These are phyloP conservation scores for Phytophthora tubulina DNA, from an alignment of 352 stramenopile genomes.

Conservation along the genomic window DNA sequence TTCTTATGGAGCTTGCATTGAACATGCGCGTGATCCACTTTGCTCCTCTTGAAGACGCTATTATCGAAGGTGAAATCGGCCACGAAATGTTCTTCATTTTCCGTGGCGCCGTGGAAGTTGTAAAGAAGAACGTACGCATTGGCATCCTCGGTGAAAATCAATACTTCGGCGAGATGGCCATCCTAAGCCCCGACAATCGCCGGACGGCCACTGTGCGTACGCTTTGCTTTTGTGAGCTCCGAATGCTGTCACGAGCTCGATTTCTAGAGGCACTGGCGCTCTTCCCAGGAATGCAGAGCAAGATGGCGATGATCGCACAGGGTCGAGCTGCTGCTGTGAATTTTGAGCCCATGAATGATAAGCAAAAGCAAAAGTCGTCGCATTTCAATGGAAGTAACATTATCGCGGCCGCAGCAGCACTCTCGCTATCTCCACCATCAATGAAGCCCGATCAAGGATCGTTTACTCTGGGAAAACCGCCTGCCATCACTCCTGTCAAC, in stretches of 20 bases:
- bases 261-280: constrained; percentile 64
- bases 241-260: constrained; percentile 64
- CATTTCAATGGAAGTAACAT: constrained; percentile 26
- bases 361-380: constrained; percentile 30
- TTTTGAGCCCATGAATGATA: constrained; percentile 26
- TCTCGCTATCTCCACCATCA: constrained; percentile 19
- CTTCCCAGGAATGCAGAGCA: constrained; percentile 65
- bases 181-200: constrained; percentile 67
- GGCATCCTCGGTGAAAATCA: constrained; percentile 76
- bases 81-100: constrained; percentile 83
- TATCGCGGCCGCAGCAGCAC: constrained; percentile 22
- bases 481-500: constrained; percentile 4
- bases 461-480: not conserved
- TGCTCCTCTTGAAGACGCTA: constrained; percentile 52
- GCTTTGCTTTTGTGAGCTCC: constrained; percentile 76
- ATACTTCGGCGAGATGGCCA: constrained; percentile 85
- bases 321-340: constrained; percentile 28
- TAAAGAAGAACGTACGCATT: constrained; percentile 60
- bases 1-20: constrained; percentile 80
- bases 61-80: constrained; percentile 75
- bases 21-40: constrained; percentile 87
- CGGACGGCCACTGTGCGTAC: constrained; percentile 73
- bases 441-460: constrained; percentile 17
- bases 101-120: constrained; percentile 62
- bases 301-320: constrained; percentile 66